Evolutionary conservation across 2,329 filamentous ascomycete genomes (phyloP), one percentile per base, ranked within the genome.

Genomic region (Claviceps quebecensis): DNA sequence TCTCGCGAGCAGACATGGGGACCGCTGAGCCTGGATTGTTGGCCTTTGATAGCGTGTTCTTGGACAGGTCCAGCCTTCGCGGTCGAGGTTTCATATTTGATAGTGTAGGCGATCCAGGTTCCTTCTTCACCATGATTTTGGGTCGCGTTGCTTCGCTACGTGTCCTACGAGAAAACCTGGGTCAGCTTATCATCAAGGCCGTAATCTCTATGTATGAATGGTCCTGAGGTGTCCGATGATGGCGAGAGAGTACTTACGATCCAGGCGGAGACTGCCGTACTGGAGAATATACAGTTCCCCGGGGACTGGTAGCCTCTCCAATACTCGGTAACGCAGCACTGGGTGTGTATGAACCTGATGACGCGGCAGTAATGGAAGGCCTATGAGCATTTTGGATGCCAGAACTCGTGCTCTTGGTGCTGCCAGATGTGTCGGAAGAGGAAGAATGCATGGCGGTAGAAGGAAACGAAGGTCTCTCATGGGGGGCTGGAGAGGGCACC

Each of bases 81-180:
- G 59, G 59, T 53, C 87, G 78, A 61, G 87, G 87, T 49, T 86
- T 79, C 50, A 84, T 78, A 54, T 81, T 78, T 49, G 81, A 75
- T 61, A 93, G 80, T 56, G 85, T 85, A 50, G 91, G 91, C 46
- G 91, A 96, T 43, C 85, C 80, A 37, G 90, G 90, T 68, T 98
- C 93, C 69, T 96, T 96, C 75, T 97, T 97, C 54, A 98, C 90
- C 57, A 95, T 78, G 56, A 96, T 94, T 70, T 87, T 90, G 41
- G 87, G 86, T 29, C 69, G 67, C 45, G 70, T 74, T 66, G 66
- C 34, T 47, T 54, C 52, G 44, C 5, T 71, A 68, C 74, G 75
- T 67, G 74, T 60, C 53, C 61, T 62, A 57, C 53, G 3, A 17
- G 6, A 19, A 26, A 22, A 59, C 53, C 52, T 54, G 52, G 29